These are phyloP conservation scores for Chamaenerion angustifolium DNA, from an alignment of 345 rosid genomes.

Conservation along the genomic window DNA sequence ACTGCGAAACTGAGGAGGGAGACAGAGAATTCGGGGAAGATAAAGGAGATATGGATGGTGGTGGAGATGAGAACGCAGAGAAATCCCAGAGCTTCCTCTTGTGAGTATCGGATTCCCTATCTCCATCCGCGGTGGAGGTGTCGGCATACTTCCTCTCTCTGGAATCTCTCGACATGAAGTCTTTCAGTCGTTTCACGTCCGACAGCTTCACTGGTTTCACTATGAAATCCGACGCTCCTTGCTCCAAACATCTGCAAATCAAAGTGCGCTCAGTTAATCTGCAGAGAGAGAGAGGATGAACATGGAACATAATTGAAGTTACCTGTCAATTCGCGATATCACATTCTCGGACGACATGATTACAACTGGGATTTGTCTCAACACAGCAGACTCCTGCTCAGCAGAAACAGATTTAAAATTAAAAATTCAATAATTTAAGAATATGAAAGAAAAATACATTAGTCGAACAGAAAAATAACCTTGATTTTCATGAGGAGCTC, in stretches of 20 bases:
- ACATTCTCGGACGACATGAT: slow-evolving; percentile 95
- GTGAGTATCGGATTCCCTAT: slow-evolving; percentile 2
- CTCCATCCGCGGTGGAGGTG: no score
- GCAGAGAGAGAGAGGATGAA: background rate
- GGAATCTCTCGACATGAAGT: slow-evolving; percentile 23
- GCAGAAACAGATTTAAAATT: background rate
- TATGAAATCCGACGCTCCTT: slow-evolving; percentile 89
- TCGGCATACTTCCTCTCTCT: slow-evolving; percentile 1
- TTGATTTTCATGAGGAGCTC: slow-evolving; percentile 89
- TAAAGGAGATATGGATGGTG: slow-evolving; percentile 9
- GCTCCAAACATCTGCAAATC: slow-evolving; percentile 64
- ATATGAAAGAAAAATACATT: background rate
- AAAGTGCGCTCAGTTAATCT: background rate
- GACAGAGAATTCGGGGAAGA: slow-evolving; percentile 7
- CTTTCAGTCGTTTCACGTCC: slow-evolving; percentile 67
- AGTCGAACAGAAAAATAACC: slow-evolving; percentile 19
- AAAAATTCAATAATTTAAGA: background rate
- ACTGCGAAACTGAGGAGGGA: slow-evolving; percentile 14
- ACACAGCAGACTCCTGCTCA: slow-evolving; percentile 61
- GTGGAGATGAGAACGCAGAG: slow-evolving; percentile 3
- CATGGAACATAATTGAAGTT: background rate
- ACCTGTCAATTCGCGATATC: slow-evolving; percentile 71
- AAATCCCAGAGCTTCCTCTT: slow-evolving; percentile 49
- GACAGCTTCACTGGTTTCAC: slow-evolving; percentile 86
- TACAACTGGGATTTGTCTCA: slow-evolving; percentile 72